Conservation (phyloP, 2,329 filamentous ascomycete species). For the Didymella lethalis region DNA sequence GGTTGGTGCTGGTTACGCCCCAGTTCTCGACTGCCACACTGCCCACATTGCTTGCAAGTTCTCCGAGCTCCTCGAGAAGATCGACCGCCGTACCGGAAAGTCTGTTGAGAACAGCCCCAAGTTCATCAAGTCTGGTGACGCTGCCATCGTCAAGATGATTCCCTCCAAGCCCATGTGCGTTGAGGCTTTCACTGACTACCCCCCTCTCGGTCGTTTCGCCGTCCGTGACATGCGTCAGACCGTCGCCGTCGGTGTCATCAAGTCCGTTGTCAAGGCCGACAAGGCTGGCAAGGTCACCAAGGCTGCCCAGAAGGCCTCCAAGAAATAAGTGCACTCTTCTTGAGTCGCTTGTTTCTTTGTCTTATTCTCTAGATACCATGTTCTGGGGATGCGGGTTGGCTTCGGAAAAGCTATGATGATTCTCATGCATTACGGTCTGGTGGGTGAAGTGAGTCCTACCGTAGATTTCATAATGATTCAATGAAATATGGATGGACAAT, state of each 20-base stretch:
- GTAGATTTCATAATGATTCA: constrained; percentile 52
- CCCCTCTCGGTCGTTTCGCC: constrained; percentile 99
- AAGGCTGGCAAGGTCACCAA: constrained; percentile 63
- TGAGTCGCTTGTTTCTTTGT: constrained; percentile 45
- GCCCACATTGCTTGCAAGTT: constrained; percentile 99
- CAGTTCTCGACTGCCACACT: constrained; percentile 99
- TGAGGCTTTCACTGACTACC: constrained; percentile 99
- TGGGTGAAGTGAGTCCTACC: constrained; percentile 48
- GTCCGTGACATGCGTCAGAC: constrained; percentile 93
- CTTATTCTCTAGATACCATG: constrained; percentile 44
- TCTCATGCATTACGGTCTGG: constrained; percentile 51
- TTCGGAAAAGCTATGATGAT: constrained; percentile 50
- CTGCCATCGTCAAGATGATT: constrained; percentile 99
- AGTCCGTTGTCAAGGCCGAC: constrained; percentile 63
- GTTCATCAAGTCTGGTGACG: constrained; percentile 99
- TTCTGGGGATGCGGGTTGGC: constrained; percentile 50
- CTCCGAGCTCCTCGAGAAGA: constrained; percentile 99
- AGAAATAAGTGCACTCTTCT: constrained; percentile 51
- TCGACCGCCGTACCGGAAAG: constrained; percentile 99
- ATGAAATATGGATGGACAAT: constrained; percentile 49
- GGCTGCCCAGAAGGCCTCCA: constrained; percentile 53
- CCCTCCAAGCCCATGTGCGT: constrained; percentile 99
- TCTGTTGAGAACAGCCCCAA: constrained; percentile 89
- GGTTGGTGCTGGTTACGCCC: constrained; percentile 98
- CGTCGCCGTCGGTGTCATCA: constrained; percentile 95